Conservation (phyloP, 2,329 filamentous ascomycete species). For the Knufia petricola region DNA sequence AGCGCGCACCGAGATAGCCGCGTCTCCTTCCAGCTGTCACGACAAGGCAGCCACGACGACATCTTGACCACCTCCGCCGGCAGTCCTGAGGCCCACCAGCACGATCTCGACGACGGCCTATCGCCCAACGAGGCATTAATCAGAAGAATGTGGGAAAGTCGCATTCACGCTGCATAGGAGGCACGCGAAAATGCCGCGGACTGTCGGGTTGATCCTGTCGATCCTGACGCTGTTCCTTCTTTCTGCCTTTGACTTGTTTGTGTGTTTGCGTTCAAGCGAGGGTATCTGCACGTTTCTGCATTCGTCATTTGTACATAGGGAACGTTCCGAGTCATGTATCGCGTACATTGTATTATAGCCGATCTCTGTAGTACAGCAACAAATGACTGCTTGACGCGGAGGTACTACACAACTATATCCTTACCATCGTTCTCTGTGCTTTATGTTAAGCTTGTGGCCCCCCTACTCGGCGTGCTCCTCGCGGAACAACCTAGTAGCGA, state of each 20-base stretch:
- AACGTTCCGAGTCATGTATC: no score
- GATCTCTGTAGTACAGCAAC: no score
- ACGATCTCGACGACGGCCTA: constrained; percentile 19
- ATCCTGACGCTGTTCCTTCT: not conserved
- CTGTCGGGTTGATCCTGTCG: not conserved
- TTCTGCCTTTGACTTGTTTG: not conserved
- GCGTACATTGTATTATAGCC: no score
- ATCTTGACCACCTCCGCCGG: constrained; percentile 21
- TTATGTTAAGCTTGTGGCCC: no score
- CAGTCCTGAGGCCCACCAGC: constrained; percentile 16
- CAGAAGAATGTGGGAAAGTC: constrained; percentile 20
- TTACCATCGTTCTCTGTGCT: no score
- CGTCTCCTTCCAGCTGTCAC: constrained; percentile 20
- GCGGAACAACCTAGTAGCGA: no score
- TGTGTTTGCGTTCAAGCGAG: not conserved
- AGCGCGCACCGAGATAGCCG: not conserved
- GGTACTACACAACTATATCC: no score
- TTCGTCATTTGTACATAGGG: not conserved
- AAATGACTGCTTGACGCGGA: no score
- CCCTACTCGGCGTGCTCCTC: no score
- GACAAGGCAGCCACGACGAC: constrained; percentile 22
- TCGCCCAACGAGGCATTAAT: constrained; percentile 20
- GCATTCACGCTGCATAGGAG: constrained; percentile 4
- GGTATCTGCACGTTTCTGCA: not conserved
- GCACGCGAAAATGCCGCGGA: not conserved